A percentile compares a stretch with the other conserved stretches of the same genome.
These are phyloP conservation scores for Eucalyptus cloeziana DNA, from an alignment of 345 rosid genomes.

Conservation along the genomic window DNA sequence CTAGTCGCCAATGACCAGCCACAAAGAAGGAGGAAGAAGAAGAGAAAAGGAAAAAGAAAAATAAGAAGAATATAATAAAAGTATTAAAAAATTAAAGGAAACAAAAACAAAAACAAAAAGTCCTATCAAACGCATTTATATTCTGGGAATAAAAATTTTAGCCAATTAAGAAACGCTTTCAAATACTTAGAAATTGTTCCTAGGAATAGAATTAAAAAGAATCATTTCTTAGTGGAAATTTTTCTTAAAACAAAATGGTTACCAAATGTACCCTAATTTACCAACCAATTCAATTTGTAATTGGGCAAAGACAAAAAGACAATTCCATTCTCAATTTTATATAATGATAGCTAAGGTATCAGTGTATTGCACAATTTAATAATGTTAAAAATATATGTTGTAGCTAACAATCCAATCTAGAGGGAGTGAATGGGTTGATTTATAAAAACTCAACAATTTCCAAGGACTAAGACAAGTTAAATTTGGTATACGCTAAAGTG, in stretches of 20 bases:
- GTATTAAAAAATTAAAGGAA: no score
- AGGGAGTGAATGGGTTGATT: neutral
- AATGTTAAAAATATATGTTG: neutral
- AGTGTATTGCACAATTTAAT: neutral
- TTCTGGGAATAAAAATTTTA: no score
- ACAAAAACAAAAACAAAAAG: no score
- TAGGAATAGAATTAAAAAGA: no score
- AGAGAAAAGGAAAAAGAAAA: no score
- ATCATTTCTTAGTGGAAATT: no score
- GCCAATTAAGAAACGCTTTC: no score
- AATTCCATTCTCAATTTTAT: neutral
- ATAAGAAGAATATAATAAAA: no score
- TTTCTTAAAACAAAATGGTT: no score
- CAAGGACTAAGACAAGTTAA: neutral
- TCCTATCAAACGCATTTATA: no score
- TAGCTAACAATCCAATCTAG: neutral
- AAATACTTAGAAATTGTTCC: no score
- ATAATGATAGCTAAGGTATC: neutral
- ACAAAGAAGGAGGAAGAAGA: no score
- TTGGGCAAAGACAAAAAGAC: neutral
- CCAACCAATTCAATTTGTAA: neutral
- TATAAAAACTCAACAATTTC: neutral
- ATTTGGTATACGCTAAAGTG: neutral
- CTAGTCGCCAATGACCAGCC: fast-evolving
- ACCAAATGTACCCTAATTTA: neutral